Conservation (phyloP, 768 basidiomycete species). For the Amanita molliuscula region DNA sequence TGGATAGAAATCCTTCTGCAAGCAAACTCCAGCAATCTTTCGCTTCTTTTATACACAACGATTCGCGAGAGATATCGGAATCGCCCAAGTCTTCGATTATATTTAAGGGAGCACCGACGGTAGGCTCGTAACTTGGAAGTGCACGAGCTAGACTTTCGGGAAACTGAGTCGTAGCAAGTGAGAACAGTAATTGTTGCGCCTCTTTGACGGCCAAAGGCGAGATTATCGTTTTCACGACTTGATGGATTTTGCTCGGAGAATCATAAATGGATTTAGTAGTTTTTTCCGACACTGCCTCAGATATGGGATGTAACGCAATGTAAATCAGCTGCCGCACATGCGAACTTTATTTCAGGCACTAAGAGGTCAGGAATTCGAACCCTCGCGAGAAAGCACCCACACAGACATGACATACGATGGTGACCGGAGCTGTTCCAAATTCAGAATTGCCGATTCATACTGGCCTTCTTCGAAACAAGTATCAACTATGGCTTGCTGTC, state of each 20-base stretch:
- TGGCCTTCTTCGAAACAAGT: slow-evolving; percentile 71
- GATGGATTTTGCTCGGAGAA: slow-evolving; percentile 41
- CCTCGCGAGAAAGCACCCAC: slow-evolving; percentile 27
- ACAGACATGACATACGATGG: slow-evolving; percentile 43
- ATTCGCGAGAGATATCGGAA: slow-evolving; percentile 46
- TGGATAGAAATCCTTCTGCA: slow-evolving; percentile 39
- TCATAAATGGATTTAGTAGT: slow-evolving; percentile 19
- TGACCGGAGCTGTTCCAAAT: slow-evolving; percentile 53
- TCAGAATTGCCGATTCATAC: slow-evolving; percentile 55
- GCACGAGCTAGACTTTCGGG: slow-evolving; percentile 43
- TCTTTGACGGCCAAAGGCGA: slow-evolving; percentile 36
- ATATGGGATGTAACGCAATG: slow-evolving; percentile 51
- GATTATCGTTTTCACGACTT: slow-evolving; percentile 25
- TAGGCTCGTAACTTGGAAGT: slow-evolving; percentile 37
- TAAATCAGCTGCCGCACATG: slow-evolving; percentile 63
- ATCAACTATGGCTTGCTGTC: slow-evolving; percentile 36
- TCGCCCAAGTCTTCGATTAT: slow-evolving; percentile 31
- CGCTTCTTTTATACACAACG: slow-evolving; percentile 39
- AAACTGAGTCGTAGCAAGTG: slow-evolving; percentile 46
- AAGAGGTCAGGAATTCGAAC: slow-evolving; percentile 7
- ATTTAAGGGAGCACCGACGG: slow-evolving; percentile 10
- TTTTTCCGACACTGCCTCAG: slow-evolving; percentile 14
- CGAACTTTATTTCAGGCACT: slow-evolving; percentile 25
- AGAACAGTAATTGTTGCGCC: slow-evolving; percentile 43
- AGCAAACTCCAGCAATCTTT: slow-evolving; percentile 57